Conservation (phyloP, 2,329 filamentous ascomycete species). For the Lachnellula arida region DNA sequence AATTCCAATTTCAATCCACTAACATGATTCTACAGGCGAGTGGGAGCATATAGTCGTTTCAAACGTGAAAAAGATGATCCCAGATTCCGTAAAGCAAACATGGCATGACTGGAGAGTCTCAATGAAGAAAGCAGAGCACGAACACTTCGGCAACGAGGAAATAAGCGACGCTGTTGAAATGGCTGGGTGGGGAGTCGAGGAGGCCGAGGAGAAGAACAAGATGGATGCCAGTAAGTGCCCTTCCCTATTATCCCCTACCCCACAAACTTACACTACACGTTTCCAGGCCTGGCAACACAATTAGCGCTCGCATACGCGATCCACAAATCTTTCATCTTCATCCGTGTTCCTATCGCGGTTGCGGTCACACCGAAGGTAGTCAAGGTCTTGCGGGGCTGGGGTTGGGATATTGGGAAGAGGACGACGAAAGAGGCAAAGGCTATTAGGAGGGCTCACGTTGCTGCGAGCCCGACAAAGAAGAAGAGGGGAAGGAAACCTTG, state of each 20-base stretch:
- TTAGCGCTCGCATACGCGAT: constrained; percentile 92
- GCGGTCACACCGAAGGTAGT: constrained; percentile 94
- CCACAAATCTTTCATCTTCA: constrained; percentile 96
- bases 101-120: constrained; percentile 47
- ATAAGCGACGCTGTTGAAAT: constrained; percentile 45
- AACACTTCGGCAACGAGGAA: constrained; percentile 40
- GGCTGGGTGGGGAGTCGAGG: constrained; percentile 56
- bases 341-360: constrained; percentile 88
- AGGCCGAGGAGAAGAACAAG: constrained; percentile 56
- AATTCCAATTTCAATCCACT: constrained; percentile 2
- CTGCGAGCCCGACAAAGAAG: constrained; percentile 12
- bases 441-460: constrained; percentile 13
- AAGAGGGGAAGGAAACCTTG: constrained; percentile 1
- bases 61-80: constrained; percentile 53
- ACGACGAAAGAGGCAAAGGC: constrained; percentile 37
- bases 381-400: constrained; percentile 79
- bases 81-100: constrained; percentile 51
- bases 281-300: constrained; percentile 65
- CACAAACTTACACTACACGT: background rate
- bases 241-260: background rate
- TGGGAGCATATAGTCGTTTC: constrained; percentile 65
- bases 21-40: constrained; percentile 39
- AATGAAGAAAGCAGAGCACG: constrained; percentile 42
- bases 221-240: constrained; percentile 67
- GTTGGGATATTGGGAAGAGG: constrained; percentile 89